Conservation (phyloP, 768 basidiomycete genomes). For the Obba rivulosa region DNA sequence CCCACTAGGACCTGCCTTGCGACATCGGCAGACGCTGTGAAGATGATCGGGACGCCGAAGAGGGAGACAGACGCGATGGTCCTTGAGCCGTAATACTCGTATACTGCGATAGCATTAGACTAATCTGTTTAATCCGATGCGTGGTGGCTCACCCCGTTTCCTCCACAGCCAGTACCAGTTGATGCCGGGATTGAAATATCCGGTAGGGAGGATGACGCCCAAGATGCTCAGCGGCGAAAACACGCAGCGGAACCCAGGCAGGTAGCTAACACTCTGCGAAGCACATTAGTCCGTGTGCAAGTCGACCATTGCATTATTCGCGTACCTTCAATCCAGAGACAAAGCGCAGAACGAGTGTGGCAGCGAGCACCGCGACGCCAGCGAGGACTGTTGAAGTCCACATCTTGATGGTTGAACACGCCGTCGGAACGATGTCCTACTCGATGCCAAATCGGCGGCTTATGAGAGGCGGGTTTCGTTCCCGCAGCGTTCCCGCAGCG, state of each 20-base stretch:
- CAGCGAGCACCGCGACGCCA: too few species aligned
- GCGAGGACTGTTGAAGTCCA: too few species aligned
- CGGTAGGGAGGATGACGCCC: conserved; percentile 1
- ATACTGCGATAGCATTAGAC: background rate
- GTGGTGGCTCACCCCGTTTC: background rate
- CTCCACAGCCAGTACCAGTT: conserved; percentile 3
- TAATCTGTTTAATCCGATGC: background rate
- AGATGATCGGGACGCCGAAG: background rate
- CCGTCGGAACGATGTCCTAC: too few species aligned
- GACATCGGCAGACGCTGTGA: conserved; percentile 1
- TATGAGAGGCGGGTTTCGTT: too few species aligned
- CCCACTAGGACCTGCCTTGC: conserved; percentile 2
- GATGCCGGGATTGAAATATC: conserved; percentile 1
- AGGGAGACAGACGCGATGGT: conserved; percentile 3
- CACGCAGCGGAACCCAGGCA: background rate
- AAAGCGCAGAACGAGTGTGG: too few species aligned
- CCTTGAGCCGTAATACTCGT: background rate
- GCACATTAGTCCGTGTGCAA: too few species aligned
- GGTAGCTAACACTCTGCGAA: background rate
- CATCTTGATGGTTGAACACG: too few species aligned
- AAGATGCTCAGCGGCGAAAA: background rate
- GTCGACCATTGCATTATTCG: too few species aligned
- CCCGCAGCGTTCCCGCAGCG: too few species aligned
- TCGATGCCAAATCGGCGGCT: too few species aligned
- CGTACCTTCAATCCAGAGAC: too few species aligned